phyloP scores from a whole-genome alignment of 192 early-diverging fungal species.

The Coemansia sp. region DNA sequence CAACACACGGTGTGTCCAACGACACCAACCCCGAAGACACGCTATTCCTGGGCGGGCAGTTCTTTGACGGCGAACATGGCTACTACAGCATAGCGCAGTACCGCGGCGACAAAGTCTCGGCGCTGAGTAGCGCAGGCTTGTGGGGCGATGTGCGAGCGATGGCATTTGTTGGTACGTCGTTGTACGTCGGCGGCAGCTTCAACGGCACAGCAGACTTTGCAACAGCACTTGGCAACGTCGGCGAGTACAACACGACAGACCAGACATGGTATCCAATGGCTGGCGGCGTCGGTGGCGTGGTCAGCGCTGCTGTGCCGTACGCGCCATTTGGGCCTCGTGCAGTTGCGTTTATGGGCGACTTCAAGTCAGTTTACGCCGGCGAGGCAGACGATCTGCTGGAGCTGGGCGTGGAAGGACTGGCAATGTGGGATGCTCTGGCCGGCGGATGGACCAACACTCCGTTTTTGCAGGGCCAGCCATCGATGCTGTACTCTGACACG shows the following conservation, averaged over 20 bases:
- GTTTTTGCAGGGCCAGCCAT: constrained; percentile 28
- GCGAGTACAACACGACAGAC: constrained; percentile 45
- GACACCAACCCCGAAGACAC: constrained; percentile 25
- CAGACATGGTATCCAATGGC: constrained; percentile 39
- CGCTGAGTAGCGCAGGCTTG: constrained; percentile 38
- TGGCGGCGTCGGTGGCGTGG: constrained; percentile 55
- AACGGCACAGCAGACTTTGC: constrained; percentile 33
- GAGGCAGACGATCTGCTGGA: neutral
- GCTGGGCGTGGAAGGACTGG: constrained; percentile 19
- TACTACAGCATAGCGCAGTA: constrained; percentile 64
- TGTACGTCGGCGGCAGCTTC: constrained; percentile 48
- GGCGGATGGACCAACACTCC: constrained; percentile 41
- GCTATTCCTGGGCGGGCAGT: constrained; percentile 64
- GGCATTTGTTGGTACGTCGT: constrained; percentile 25
- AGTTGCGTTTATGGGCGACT: constrained; percentile 34
- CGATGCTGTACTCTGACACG: constrained; percentile 26
- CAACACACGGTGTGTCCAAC: constrained; percentile 32
- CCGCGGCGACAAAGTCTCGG: constrained; percentile 27
- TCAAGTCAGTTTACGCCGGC: constrained; percentile 19
- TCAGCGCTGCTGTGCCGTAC: constrained; percentile 47
- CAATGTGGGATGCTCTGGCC: constrained; percentile 40
- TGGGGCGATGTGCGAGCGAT: constrained; percentile 36
- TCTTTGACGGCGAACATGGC: constrained; percentile 30
- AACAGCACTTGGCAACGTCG: constrained; percentile 32
- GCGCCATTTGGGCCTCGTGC: constrained; percentile 39